A percentile compares a stretch with the other conserved stretches of the same genome.
Evolutionary conservation across 2,329 filamentous ascomycete species (phyloP).

Genomic region (Fusarium sp.): DNA sequence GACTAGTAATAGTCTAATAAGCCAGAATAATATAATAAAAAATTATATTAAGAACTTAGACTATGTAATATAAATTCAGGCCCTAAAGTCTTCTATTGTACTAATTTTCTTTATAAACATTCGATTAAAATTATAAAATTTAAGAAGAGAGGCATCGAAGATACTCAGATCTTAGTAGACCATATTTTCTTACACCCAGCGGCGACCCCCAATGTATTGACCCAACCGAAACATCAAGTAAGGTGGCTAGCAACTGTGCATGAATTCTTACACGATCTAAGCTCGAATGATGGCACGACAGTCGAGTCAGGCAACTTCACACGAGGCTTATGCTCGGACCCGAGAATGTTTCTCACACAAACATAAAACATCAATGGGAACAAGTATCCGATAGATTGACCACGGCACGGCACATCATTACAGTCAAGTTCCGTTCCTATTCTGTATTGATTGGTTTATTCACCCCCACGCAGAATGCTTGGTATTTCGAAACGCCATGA

Average conservation of each 20-base stretch:
- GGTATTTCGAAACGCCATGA: conserved; percentile 9
- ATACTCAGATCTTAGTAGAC: too few relatives aligned
- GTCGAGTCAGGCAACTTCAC: background rate
- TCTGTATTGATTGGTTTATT: conserved; percentile 25
- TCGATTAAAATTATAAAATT: too few relatives aligned
- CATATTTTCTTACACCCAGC: background rate
- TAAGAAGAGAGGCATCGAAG: too few relatives aligned
- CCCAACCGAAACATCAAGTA: background rate
- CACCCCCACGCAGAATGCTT: conserved; percentile 5
- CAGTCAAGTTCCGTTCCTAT: conserved; percentile 15
- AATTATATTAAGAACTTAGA: too few relatives aligned
- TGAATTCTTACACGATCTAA: conserved; percentile 2
- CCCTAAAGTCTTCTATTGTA: too few relatives aligned
- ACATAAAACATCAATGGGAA: conserved; percentile 25
- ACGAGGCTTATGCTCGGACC: conserved; percentile 23
- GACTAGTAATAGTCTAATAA: too few relatives aligned
- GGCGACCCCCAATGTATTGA: background rate
- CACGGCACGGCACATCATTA: conserved; percentile 9
- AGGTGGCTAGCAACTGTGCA: background rate
- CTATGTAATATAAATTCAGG: too few relatives aligned
- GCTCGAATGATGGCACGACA: background rate
- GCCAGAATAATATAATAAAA: too few relatives aligned
- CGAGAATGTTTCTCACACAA: conserved; percentile 29
- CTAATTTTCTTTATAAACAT: too few relatives aligned
- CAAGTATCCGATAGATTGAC: conserved; percentile 9